A percentile compares a stretch with the other conserved stretches of the same genome.
phyloP scores from a whole-genome alignment of 257 asterid genomes.

The Solanum chilense region DNA sequence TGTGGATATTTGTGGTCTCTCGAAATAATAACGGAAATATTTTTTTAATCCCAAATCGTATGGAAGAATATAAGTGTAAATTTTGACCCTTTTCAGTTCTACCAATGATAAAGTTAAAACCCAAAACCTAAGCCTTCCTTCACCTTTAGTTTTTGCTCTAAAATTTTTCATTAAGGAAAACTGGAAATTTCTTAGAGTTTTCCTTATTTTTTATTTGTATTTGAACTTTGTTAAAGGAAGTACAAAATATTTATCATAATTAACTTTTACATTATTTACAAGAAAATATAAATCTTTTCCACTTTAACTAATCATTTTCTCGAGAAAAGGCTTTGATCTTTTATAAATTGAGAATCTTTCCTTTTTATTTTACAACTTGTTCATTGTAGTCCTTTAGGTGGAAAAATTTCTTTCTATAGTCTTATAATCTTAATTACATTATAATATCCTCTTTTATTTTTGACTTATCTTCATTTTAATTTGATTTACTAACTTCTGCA shows the following conservation, averaged over 20 bases:
- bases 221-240: not conserved
- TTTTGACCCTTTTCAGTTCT: too few relatives aligned
- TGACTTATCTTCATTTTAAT: not conserved
- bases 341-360: not conserved
- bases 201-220: not conserved
- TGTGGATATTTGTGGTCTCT: too few relatives aligned
- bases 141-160: not conserved
- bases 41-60: too few relatives aligned
- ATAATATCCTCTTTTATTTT: not conserved
- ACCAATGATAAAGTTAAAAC: not conserved
- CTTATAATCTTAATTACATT: not conserved
- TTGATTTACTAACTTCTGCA: not conserved
- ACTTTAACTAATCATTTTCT: not conserved
- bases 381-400: not conserved
- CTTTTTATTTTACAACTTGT: not conserved
- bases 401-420: too few relatives aligned
- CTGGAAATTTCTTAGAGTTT: not conserved
- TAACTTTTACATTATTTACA: not conserved
- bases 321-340: not conserved
- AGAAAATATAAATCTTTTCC: not conserved
- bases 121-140: not conserved
- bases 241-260: not conserved
- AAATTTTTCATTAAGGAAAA: not conserved
- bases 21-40: rapidly evolving
- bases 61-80: rapidly evolving